Evolutionary conservation across 768 basidiomycete genomes (phyloP).

Genomic region (Pholiota molesta): DNA sequence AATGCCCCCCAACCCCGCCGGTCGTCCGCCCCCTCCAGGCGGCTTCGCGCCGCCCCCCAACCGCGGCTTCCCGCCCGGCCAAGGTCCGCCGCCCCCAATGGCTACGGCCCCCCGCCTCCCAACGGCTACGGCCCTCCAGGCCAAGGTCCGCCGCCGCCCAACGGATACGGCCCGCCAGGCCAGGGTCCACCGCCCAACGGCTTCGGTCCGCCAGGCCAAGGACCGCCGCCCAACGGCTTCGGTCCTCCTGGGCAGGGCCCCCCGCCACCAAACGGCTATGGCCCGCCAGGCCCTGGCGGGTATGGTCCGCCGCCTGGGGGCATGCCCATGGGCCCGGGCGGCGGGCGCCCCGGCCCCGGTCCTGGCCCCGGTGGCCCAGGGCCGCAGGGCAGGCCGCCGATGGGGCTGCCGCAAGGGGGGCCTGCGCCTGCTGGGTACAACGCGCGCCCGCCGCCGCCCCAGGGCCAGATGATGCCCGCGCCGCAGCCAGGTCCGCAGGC

Average conservation of each 20-base stretch:
- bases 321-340: conserved; percentile 4
- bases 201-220: conserved; percentile 16
- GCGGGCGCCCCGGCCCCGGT: conserved; percentile 11
- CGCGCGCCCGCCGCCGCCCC: conserved; percentile 32
- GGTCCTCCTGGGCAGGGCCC: conserved; percentile 18
- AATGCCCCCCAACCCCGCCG: conserved; percentile 20
- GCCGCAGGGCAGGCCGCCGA: conserved; percentile 25
- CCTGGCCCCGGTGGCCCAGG: conserved; percentile 15
- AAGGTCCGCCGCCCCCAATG: conserved; percentile 43
- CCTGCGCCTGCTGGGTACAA: conserved; percentile 32
- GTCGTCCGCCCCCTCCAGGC: conserved; percentile 25
- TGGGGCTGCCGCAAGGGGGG: conserved; percentile 23
- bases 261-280: neutral
- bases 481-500: conserved; percentile 28
- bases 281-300: conserved; percentile 16
- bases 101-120: conserved; percentile 38
- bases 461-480: conserved; percentile 5
- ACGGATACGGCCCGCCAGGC: conserved; percentile 24
- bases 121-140: conserved; percentile 35
- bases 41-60: conserved; percentile 29
- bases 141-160: conserved; percentile 30
- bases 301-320: conserved; percentile 11
- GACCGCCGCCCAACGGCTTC: conserved; percentile 13
- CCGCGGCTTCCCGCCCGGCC: conserved; percentile 39
- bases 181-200: conserved; percentile 8